phyloP scores from a whole-genome alignment of 495 filamentous ascomycete species.

The Aspergillus avenaceus region DNA sequence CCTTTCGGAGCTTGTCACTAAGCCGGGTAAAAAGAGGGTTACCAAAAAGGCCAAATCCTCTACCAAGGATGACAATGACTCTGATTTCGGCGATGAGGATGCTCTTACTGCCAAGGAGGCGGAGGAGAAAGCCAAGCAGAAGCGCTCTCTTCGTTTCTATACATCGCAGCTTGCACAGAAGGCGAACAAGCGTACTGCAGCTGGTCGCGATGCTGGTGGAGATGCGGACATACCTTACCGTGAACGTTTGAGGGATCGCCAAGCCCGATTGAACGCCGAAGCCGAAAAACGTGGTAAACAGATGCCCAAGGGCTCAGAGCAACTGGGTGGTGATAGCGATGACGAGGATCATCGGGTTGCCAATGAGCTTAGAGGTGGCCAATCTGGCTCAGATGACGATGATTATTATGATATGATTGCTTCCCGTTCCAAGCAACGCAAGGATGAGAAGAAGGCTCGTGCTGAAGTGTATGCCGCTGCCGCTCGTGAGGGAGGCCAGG shows the following conservation, averaged over 20 bases:
- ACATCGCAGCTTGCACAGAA: slow-evolving; percentile 94
- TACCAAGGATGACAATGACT: slow-evolving; percentile 43
- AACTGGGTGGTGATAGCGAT: slow-evolving; percentile 63
- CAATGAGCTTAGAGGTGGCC: slow-evolving; percentile 34
- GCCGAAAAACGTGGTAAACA: slow-evolving; percentile 79
- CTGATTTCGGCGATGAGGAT: slow-evolving; percentile 67
- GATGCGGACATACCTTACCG: slow-evolving; percentile 88
- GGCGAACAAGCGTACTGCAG: slow-evolving; percentile 75
- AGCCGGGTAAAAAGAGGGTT: slow-evolving; percentile 28
- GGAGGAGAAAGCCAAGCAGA: slow-evolving; percentile 77
- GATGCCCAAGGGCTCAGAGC: slow-evolving; percentile 53
- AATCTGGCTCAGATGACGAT: slow-evolving; percentile 48
- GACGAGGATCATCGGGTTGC: slow-evolving; percentile 44
- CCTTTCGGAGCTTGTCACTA: slow-evolving; percentile 43
- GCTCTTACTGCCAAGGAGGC: slow-evolving; percentile 59
- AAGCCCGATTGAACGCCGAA: slow-evolving; percentile 77
- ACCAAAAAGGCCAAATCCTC: slow-evolving; percentile 29
- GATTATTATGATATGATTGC: slow-evolving; percentile 91
- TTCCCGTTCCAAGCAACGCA: slow-evolving; percentile 61
- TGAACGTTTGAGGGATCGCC: slow-evolving; percentile 80
- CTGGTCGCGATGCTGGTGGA: slow-evolving; percentile 80
- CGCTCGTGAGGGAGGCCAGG: slow-evolving; percentile 51
- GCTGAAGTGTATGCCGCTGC: slow-evolving; percentile 50
- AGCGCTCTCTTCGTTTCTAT: slow-evolving; percentile 91
- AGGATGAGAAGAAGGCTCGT: slow-evolving; percentile 66